A percentile compares a stretch with the other conserved stretches of the same genome.
These are phyloP conservation scores for Forsythia viridissima DNA, from an alignment of 257 asterid genomes.

Conservation along the genomic window DNA sequence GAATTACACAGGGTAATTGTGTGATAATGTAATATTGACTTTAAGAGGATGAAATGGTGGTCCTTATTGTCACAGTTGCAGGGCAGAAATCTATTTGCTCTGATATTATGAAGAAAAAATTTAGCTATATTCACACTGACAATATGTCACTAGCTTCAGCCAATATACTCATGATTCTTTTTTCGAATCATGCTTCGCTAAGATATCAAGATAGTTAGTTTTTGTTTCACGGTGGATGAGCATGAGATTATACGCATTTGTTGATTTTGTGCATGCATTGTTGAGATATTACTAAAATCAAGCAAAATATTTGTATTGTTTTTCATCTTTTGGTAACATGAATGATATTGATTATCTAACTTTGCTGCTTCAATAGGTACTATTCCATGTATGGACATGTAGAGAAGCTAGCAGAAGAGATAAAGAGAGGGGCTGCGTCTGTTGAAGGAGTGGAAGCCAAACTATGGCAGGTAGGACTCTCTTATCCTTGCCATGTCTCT, in stretches of 20 bases:
- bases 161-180: not conserved
- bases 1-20: not conserved
- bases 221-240: not conserved
- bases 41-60: not conserved
- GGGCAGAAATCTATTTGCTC: not conserved
- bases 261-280: not conserved
- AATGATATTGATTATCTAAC: conserved; percentile 1
- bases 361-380: conserved; percentile 40
- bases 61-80: not conserved
- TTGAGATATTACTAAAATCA: not conserved
- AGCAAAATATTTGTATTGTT: not conserved
- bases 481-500: not conserved
- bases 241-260: not conserved
- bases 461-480: conserved; percentile 65
- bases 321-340: not conserved
- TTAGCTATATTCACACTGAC: not conserved
- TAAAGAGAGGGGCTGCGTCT: conserved; percentile 70
- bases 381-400: conserved; percentile 86
- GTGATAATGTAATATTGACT: not conserved
- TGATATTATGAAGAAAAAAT: not conserved
- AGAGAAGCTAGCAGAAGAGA: conserved; percentile 78
- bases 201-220: not conserved
- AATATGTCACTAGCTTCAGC: not conserved
- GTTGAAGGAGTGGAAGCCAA: conserved; percentile 84
- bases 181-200: not conserved